A percentile compares a stretch with the other conserved stretches of the same genome.
Conservation (phyloP, 768 basidiomycete species). For the Termitomyces titanicus region DNA sequence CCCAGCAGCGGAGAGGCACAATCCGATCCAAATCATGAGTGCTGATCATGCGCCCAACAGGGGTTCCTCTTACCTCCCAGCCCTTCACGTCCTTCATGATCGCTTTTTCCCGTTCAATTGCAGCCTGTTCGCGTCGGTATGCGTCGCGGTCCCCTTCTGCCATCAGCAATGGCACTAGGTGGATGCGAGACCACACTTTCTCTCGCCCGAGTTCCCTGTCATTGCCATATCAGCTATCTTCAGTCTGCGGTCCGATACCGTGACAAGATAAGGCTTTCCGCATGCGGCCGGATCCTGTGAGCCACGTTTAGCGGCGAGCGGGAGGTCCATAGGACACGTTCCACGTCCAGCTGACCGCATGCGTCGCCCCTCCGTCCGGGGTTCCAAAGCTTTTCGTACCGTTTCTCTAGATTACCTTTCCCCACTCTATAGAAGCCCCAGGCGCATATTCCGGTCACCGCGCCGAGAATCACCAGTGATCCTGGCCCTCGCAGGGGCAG, state of each 20-base stretch:
- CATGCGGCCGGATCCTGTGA: conserved; percentile 59
- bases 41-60: conserved; percentile 14
- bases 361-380: conserved; percentile 13
- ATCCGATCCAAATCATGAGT: conserved; percentile 16
- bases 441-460: conserved; percentile 80
- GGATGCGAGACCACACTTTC: conserved; percentile 92
- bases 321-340: conserved; percentile 58
- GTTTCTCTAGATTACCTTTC: conserved; percentile 87
- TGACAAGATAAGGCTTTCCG: conserved; percentile 37
- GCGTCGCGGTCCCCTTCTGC: conserved; percentile 93
- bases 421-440: conserved; percentile 93
- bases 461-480: conserved; percentile 79
- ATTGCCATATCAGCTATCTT: conserved; percentile 42
- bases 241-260: conserved; percentile 39
- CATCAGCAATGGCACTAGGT: conserved; percentile 86
- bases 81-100: conserved; percentile 94
- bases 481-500: conserved; percentile 87
- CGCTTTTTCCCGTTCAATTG: conserved; percentile 71
- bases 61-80: conserved; percentile 77
- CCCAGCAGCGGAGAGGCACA: conserved; percentile 1
- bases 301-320: conserved; percentile 73
- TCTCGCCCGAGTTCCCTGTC: conserved; percentile 90
- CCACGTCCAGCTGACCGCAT: conserved; percentile 55
- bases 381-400: conserved; percentile 43
- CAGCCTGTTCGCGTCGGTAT: conserved; percentile 79